These are phyloP conservation scores for Pichia insulana DNA, from an alignment of 805 yeast genomes.

Conservation along the genomic window DNA sequence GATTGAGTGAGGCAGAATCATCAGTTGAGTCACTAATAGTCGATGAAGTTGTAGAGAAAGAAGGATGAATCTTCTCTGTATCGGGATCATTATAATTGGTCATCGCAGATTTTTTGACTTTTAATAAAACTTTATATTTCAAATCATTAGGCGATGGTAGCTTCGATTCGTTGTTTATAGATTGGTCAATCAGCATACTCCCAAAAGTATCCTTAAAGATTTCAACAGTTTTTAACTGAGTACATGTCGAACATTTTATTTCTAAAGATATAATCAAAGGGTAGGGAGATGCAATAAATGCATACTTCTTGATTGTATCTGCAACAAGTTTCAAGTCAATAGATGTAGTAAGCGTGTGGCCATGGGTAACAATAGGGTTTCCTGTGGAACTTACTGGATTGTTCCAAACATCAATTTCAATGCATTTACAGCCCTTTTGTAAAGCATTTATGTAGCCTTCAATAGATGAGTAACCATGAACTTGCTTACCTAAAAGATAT, in stretches of 20 bases:
- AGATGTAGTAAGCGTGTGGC: conserved; percentile 71
- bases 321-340: conserved; percentile 63
- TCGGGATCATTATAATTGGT: conserved; percentile 8
- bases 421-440: conserved; percentile 87
- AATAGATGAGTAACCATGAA: conserved; percentile 78
- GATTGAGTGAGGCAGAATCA: conserved; percentile 12
- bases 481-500: conserved; percentile 78
- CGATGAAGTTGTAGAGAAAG: conserved; percentile 29
- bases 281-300: conserved; percentile 77
- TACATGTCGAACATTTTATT: conserved; percentile 60
- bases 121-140: conserved; percentile 63
- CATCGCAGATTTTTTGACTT: conserved; percentile 52
- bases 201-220: conserved; percentile 52
- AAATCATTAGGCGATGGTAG: conserved; percentile 72
- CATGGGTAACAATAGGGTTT: conserved; percentile 88
- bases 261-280: conserved; percentile 87
- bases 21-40: conserved; percentile 11
- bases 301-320: conserved; percentile 68
- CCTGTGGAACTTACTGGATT: conserved; percentile 26
- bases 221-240: conserved; percentile 52
- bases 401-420: conserved; percentile 97
- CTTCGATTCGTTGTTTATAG: conserved; percentile 20
- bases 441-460: conserved; percentile 83
- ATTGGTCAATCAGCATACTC: conserved; percentile 39
- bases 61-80: conserved; percentile 14